Evolutionary conservation across 2,329 filamentous ascomycete genomes (phyloP), one percentile per base, ranked within the genome.

Genomic region (Eutypella sp.): DNA sequence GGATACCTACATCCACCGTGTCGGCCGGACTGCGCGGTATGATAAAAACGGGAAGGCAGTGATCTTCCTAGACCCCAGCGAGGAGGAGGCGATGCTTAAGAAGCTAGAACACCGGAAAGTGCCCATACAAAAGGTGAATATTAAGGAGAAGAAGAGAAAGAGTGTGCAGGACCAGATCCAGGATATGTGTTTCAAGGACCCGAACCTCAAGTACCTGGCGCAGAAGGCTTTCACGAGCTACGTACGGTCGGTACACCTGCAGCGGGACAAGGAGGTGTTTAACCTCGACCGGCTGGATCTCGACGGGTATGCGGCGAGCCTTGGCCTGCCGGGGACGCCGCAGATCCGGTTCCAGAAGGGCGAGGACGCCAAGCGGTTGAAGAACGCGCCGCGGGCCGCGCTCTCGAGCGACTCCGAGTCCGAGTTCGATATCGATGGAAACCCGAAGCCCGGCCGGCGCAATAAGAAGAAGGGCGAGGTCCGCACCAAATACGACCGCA

Each of bases 211-310:
- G 60, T 97, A 97, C 55, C 76, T 97, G 1, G 95, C 87, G 0
- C 92, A 97, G 61, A 99, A 97, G 65, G 90, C 93, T 0, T 99
- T 99, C 58, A 85, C 92, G 57, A 92, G 86, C 50, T 96, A 97
- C 65, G 82, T 85, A 11, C 83, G 87, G 49, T 95, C 90, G 2
- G 69, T 99, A 31, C 83, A 93, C 61, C 70, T 96, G 23, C 91
- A 96, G 65, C 90, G 85, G 57, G 90, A 96, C 63, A 96, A 95
- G 68, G 86, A 92, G 15, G 78, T 95, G 2, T 99, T 99, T 70
- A 81, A 93, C 49, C 73, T 99, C 27, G 82, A 88, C 50, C 79
- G 88, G 40, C 78, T 96, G 42, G 84, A 93, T 49, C 69, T 99
- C 10, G 91, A 97, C 61, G 89, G 84, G 8, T 97, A 82, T 60